A percentile compares a stretch with the other conserved stretches of the same genome.
Evolutionary conservation across 768 basidiomycete genomes (phyloP).

Genomic region (Leccinum disarticulatum): DNA sequence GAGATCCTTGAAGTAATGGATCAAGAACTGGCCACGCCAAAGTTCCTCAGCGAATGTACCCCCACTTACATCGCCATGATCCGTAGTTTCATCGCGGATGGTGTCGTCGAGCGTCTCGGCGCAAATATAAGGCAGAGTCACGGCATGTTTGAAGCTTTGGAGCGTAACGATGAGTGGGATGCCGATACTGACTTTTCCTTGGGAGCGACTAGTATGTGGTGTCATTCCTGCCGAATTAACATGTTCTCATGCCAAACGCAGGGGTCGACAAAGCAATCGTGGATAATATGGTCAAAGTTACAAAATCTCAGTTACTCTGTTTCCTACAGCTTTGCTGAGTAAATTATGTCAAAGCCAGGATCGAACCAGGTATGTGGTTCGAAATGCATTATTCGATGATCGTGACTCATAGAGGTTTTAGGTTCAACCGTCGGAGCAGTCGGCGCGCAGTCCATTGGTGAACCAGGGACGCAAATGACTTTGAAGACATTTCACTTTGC

Average conservation of each 20-base stretch:
- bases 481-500: conserved; percentile 99
- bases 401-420: conserved; percentile 23
- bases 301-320: conserved; percentile 67
- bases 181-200: conserved; percentile 72
- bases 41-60: conserved; percentile 71
- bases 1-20: conserved; percentile 79
- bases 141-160: conserved; percentile 83
- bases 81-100: conserved; percentile 65
- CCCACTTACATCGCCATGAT: conserved; percentile 67
- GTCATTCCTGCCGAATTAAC: background rate
- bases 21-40: conserved; percentile 52
- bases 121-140: conserved; percentile 65
- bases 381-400: background rate
- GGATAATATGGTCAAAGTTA: conserved; percentile 91
- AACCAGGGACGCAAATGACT: conserved; percentile 99
- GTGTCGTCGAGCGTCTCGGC: conserved; percentile 64
- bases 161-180: conserved; percentile 74
- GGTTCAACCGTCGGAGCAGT: conserved; percentile 98
- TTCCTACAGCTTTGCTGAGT: conserved; percentile 90
- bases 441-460: conserved; percentile 98
- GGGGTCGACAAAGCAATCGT: conserved; percentile 71
- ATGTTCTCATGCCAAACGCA: conserved; percentile 26
- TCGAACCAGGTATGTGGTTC: conserved; percentile 75
- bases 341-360: conserved; percentile 92
- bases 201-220: conserved; percentile 63